Conservation (phyloP, 371 early-diverging fungal species). For the Mortierella sp. region DNA sequence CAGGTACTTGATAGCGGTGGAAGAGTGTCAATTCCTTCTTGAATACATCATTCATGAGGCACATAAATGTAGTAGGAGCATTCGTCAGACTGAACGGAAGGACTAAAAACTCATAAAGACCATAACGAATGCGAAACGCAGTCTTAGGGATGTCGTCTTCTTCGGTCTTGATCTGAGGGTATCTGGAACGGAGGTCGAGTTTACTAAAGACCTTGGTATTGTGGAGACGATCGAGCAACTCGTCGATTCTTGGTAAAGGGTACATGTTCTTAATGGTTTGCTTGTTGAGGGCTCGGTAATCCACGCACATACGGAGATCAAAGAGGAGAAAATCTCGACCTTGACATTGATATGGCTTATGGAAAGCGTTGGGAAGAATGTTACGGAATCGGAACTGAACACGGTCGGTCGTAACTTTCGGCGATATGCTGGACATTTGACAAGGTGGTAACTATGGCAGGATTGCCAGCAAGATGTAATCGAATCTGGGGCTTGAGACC, state of each 20-base stretch:
- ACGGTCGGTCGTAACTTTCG: too few species aligned
- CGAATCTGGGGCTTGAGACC: too few species aligned
- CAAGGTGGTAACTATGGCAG: too few species aligned
- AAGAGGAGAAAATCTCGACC: too few species aligned
- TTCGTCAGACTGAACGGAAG: slow-evolving; percentile 63
- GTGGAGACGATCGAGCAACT: slow-evolving; percentile 52
- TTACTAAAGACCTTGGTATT: slow-evolving; percentile 51
- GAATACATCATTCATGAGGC: slow-evolving; percentile 61
- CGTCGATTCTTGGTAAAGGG: slow-evolving; percentile 56
- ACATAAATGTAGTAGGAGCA: slow-evolving; percentile 62
- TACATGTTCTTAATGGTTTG: slow-evolving; percentile 57
- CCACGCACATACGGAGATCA: slow-evolving; percentile 57
- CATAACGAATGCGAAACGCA: slow-evolving; percentile 58
- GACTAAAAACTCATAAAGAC: slow-evolving; percentile 61
- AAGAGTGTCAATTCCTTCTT: slow-evolving; percentile 57
- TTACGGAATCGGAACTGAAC: too few species aligned
- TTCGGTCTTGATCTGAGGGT: slow-evolving; percentile 39
- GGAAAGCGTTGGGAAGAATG: too few species aligned
- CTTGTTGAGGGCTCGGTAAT: slow-evolving; percentile 68
- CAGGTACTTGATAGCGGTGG: too few species aligned
- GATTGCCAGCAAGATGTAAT: too few species aligned
- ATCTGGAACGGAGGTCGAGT: slow-evolving; percentile 60
- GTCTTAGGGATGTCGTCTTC: slow-evolving; percentile 53
- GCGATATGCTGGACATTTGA: too few species aligned
- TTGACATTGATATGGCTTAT: too few species aligned